phyloP scores from a whole-genome alignment of 2,329 filamentous ascomycete genomes.

The Diaporthe sp. region DNA sequence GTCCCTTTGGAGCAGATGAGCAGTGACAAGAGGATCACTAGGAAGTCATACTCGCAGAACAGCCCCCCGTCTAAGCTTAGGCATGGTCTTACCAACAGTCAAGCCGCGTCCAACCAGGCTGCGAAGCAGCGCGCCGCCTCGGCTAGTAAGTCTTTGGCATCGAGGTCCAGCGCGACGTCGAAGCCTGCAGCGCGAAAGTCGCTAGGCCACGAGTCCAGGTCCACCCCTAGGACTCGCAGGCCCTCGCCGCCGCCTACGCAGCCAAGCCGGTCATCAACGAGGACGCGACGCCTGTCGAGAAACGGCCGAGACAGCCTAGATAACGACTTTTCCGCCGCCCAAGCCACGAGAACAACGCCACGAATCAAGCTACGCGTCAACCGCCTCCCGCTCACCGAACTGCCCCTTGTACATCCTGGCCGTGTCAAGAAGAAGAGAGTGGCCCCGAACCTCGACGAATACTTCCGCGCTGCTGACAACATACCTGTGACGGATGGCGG shows the following conservation, averaged over 20 bases:
- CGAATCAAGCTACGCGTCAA: constrained; percentile 39
- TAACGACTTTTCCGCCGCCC: constrained; percentile 43
- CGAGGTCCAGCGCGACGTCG: constrained; percentile 23
- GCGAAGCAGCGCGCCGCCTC: constrained; percentile 49
- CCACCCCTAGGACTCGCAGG: constrained; percentile 40
- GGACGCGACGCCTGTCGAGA: constrained; percentile 50
- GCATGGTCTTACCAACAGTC: constrained; percentile 47
- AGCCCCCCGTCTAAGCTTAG: constrained; percentile 49
- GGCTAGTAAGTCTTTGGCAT: constrained; percentile 47
- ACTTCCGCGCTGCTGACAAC: constrained; percentile 63
- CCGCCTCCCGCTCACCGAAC: constrained; percentile 51
- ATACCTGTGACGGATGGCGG: constrained; percentile 73
- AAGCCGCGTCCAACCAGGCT: constrained; percentile 44
- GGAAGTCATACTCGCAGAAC: constrained; percentile 57
- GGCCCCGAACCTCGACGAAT: constrained; percentile 70
- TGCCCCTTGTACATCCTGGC: constrained; percentile 73
- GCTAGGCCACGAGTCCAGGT: constrained; percentile 43
- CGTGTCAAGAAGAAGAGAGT: constrained; percentile 69
- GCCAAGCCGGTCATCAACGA: constrained; percentile 37
- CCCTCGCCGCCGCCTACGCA: constrained; percentile 56
- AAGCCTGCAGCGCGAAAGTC: constrained; percentile 38
- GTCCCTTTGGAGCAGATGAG: constrained; percentile 68
- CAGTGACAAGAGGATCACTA: constrained; percentile 66
- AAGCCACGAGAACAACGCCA: constrained; percentile 31
- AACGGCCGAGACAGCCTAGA: constrained; percentile 49